Evolutionary conservation across 2,329 filamentous ascomycete genomes (phyloP).

Genomic region (Verticillium tricorpus): DNA sequence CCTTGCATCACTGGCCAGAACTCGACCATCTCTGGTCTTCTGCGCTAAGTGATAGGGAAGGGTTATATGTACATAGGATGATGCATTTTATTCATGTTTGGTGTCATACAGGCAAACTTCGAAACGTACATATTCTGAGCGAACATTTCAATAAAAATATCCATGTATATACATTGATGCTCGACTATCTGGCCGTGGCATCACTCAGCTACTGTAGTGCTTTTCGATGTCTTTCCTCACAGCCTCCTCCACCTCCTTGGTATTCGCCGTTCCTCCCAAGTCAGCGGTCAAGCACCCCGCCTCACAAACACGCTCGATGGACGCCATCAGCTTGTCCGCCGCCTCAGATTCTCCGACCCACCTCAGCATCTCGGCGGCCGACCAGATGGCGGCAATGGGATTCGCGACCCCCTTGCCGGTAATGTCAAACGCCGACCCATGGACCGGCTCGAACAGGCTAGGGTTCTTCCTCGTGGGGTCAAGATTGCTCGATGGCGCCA

Average conservation of each 20-base stretch:
- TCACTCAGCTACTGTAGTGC: constrained; percentile 1
- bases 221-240: constrained; percentile 9
- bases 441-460: constrained; percentile 55
- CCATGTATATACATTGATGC: no score
- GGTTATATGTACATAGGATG: neutral
- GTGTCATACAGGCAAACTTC: no score
- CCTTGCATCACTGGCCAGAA: constrained; percentile 18
- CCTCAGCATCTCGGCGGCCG: constrained; percentile 45
- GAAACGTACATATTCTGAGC: neutral
- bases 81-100: no score
- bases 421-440: constrained; percentile 51
- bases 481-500: constrained; percentile 61
- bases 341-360: constrained; percentile 49
- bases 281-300: constrained; percentile 45
- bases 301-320: constrained; percentile 44
- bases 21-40: constrained; percentile 10
- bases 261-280: constrained; percentile 34
- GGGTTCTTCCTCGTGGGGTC: constrained; percentile 50
- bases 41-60: constrained; percentile 3
- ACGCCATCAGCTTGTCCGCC: constrained; percentile 39
- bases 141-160: no score
- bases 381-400: constrained; percentile 51
- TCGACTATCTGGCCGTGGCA: neutral
- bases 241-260: constrained; percentile 11
- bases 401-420: constrained; percentile 49